Evolutionary conservation across 2,329 filamentous ascomycete species (phyloP).

Genomic region (Paraphaeosphaeria minitans): DNA sequence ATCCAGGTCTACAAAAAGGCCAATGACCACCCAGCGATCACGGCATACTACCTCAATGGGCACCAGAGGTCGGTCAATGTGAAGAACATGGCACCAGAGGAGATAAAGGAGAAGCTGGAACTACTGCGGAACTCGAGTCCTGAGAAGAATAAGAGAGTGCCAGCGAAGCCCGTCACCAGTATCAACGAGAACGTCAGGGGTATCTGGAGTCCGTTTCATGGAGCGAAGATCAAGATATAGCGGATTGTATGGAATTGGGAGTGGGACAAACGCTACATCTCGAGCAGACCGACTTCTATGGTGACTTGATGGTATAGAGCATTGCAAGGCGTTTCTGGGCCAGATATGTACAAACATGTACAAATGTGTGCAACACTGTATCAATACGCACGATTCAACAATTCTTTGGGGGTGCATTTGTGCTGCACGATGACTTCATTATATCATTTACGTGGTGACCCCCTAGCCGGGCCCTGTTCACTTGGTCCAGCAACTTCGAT

Average conservation of each 20-base stretch:
- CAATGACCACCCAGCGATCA: slow-evolving; percentile 85
- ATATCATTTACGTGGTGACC: background rate
- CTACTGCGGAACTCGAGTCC: slow-evolving; percentile 75
- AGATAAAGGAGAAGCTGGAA: slow-evolving; percentile 80
- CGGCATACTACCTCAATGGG: slow-evolving; percentile 92
- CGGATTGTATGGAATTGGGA: background rate
- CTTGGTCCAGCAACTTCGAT: background rate
- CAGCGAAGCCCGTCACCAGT: slow-evolving; percentile 63
- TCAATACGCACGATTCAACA: slow-evolving; percentile 11
- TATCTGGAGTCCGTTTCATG: slow-evolving; percentile 69
- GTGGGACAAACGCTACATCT: background rate
- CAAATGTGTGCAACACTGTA: slow-evolving; percentile 29
- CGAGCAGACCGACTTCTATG: background rate
- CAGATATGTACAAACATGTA: slow-evolving; percentile 28
- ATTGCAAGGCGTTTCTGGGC: slow-evolving; percentile 27
- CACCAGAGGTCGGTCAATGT: slow-evolving; percentile 85
- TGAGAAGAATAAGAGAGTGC: slow-evolving; percentile 67
- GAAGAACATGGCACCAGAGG: slow-evolving; percentile 77
- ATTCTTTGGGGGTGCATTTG: background rate
- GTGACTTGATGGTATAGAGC: slow-evolving; percentile 6
- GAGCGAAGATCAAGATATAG: slow-evolving; percentile 50
- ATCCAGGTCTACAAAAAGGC: slow-evolving; percentile 89
- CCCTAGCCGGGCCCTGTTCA: background rate
- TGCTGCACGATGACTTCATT: slow-evolving; percentile 2
- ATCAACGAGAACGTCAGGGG: slow-evolving; percentile 68